A percentile compares a stretch with the other conserved stretches of the same genome.
Evolutionary conservation across 2,329 filamentous ascomycete species (phyloP).

Genomic region (Lasiodiplodia hormozganensis): DNA sequence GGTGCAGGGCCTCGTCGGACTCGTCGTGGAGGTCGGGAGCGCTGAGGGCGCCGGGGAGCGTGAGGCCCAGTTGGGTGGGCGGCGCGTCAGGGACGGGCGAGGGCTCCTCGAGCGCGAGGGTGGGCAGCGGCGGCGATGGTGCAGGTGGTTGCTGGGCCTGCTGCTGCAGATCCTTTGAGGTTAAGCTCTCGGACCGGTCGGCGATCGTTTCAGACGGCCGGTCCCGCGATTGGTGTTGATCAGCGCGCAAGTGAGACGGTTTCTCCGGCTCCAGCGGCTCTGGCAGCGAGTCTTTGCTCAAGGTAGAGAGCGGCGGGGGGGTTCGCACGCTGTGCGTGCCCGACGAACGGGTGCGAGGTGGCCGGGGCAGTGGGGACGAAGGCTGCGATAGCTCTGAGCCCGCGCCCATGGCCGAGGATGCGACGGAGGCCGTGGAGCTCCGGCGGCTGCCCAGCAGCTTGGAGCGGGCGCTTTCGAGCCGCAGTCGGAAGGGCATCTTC

Average conservation of each 20-base stretch:
- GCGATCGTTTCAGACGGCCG: constrained; percentile 30
- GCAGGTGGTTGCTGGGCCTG: constrained; percentile 28
- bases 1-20: constrained; percentile 23
- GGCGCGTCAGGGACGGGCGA: constrained; percentile 41
- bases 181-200: constrained; percentile 34
- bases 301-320: background rate
- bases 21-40: constrained; percentile 23
- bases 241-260: constrained; percentile 15
- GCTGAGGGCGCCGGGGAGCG: background rate
- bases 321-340: constrained; percentile 11
- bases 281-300: constrained; percentile 24
- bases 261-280: constrained; percentile 17
- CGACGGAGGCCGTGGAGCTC: background rate
- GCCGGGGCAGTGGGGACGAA: constrained; percentile 10
- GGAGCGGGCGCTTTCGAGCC: constrained; percentile 22
- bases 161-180: constrained; percentile 35
- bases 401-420: no score
- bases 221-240: constrained; percentile 25
- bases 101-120: constrained; percentile 43
- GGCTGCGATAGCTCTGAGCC: background rate
- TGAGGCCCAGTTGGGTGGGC: constrained; percentile 34
- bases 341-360: background rate
- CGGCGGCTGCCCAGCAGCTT: constrained; percentile 25
- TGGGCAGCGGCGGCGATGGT: constrained; percentile 34
- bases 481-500: constrained; percentile 24